Percentiles rank a stretch among this genome's conserved stretches.
These are phyloP conservation scores for Aaosphaeria pasadenensis DNA, from an alignment of 2,329 filamentous ascomycete genomes.

Conservation along the genomic window DNA sequence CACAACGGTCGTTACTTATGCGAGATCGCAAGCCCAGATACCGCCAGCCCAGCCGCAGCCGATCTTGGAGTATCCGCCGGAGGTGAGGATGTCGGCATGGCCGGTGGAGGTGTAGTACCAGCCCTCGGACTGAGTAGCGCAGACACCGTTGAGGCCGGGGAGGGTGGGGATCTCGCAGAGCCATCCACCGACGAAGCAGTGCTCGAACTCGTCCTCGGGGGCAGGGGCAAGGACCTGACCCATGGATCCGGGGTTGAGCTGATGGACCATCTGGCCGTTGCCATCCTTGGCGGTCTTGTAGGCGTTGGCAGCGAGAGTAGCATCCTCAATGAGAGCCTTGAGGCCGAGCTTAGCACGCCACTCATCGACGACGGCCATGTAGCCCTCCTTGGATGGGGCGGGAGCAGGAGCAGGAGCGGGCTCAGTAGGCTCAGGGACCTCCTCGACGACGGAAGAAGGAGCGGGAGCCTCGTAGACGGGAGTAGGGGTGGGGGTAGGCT, in stretches of 20 bases:
- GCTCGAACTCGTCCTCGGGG: slow-evolving; percentile 18
- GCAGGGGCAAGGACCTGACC: slow-evolving; percentile 30
- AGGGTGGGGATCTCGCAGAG: slow-evolving; percentile 31
- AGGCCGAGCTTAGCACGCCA: slow-evolving; percentile 29
- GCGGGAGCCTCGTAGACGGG: background rate
- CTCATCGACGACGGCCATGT: slow-evolving; percentile 23
- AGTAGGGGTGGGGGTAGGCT: background rate
- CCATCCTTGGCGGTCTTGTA: slow-evolving; percentile 17
- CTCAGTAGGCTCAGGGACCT: background rate
- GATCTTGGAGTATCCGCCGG: slow-evolving; percentile 24
- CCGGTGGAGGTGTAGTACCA: slow-evolving; percentile 28
- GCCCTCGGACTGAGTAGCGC: slow-evolving; percentile 19
- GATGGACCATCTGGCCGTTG: slow-evolving; percentile 29
- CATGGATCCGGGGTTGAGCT: slow-evolving; percentile 27
- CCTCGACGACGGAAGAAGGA: background rate
- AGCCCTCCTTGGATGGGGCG: slow-evolving; percentile 10
- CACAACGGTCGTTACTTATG: slow-evolving; percentile 9
- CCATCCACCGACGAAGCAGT: slow-evolving; percentile 33
- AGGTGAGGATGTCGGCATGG: slow-evolving; percentile 30
- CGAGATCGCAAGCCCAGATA: slow-evolving; percentile 32
- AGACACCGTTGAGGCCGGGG: slow-evolving; percentile 22
- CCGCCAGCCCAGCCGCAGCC: slow-evolving; percentile 18
- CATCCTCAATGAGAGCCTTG: slow-evolving; percentile 10
- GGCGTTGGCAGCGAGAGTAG: slow-evolving; percentile 25
- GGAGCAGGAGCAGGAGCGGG: background rate